Conservation (phyloP, 257 asterid genomes). For the Scutellaria barbata region DNA sequence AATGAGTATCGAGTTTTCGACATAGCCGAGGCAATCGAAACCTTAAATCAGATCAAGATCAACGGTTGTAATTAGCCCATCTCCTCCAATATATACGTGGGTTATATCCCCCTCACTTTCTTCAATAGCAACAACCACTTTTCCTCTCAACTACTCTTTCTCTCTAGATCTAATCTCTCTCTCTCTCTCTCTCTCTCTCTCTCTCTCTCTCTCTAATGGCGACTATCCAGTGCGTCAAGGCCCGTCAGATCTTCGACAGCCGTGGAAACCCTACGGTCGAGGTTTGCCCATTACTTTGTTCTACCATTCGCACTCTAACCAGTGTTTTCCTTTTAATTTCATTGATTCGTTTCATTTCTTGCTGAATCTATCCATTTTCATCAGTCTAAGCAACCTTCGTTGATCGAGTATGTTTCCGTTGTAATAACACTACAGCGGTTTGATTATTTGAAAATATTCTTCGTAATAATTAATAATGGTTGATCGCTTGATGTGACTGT, state of each 20-base stretch:
- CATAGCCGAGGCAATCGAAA: constrained; percentile 31
- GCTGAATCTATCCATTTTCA: background rate
- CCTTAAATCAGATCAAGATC: constrained; percentile 34
- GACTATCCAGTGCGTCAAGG: constrained; percentile 60
- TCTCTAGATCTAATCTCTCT: constrained; percentile 18
- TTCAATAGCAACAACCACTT: background rate
- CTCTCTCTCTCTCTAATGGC: constrained; percentile 47
- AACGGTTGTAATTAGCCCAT: constrained; percentile 48
- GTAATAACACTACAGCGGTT: background rate
- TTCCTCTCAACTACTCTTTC: background rate
- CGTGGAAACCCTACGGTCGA: constrained; percentile 90
- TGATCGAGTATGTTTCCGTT: background rate
- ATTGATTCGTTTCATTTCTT: constrained; percentile 15
- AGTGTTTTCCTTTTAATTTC: background rate
- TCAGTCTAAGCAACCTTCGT: background rate
- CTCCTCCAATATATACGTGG: constrained; percentile 40
- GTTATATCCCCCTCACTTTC: background rate
- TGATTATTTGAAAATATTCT: constrained; percentile 15
- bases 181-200: constrained; percentile 28
- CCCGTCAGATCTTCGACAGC: constrained; percentile 93
- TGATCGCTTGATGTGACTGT: constrained; percentile 8
- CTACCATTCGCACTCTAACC: background rate
- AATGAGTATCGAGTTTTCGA: constrained; percentile 15
- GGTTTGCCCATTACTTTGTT: constrained; percentile 44
- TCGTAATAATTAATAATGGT: background rate